Conservation (phyloP, 495 filamentous ascomycete species). For the Thermothielavioides terrestris region DNA sequence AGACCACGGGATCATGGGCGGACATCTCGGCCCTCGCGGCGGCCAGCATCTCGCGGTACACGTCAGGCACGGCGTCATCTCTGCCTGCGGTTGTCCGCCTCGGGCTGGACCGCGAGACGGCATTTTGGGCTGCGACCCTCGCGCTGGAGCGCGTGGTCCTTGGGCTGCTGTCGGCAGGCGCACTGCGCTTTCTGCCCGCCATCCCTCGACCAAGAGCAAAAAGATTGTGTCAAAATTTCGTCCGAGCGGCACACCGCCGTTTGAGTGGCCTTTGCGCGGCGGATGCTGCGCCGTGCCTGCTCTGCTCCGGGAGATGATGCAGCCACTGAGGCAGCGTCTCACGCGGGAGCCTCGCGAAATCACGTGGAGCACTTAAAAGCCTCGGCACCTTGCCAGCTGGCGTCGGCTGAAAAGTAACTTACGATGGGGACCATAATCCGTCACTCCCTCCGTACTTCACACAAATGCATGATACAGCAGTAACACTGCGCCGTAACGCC, state of each 20-base stretch:
- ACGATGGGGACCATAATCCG: no score
- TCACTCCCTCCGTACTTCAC: no score
- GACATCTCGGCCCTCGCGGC: slow-evolving; percentile 5
- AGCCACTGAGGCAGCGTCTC: not conserved
- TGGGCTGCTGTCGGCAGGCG: slow-evolving; percentile 6
- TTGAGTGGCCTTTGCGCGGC: no score
- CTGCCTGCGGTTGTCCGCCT: not conserved
- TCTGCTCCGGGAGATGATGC: not conserved
- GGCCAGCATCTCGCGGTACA: slow-evolving; percentile 17
- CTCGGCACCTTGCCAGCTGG: not conserved
- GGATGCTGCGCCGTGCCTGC: not conserved
- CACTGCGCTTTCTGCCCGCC: slow-evolving; percentile 21
- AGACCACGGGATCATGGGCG: not conserved
- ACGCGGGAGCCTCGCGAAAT: slow-evolving; percentile 2
- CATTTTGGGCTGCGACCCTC: not conserved
- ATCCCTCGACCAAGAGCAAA: not conserved
- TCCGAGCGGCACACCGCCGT: no score
- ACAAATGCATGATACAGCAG: no score
- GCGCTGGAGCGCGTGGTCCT: slow-evolving; percentile 10
- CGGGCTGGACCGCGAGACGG: not conserved
- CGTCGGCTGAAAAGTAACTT: not conserved
- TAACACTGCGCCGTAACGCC: no score
- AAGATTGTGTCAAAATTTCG: not conserved
- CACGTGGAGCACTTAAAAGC: not conserved
- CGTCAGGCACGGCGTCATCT: slow-evolving; percentile 4